Evolutionary conservation across 495 filamentous ascomycete genomes (phyloP).

Genomic region (Penicillium cataractarum): DNA sequence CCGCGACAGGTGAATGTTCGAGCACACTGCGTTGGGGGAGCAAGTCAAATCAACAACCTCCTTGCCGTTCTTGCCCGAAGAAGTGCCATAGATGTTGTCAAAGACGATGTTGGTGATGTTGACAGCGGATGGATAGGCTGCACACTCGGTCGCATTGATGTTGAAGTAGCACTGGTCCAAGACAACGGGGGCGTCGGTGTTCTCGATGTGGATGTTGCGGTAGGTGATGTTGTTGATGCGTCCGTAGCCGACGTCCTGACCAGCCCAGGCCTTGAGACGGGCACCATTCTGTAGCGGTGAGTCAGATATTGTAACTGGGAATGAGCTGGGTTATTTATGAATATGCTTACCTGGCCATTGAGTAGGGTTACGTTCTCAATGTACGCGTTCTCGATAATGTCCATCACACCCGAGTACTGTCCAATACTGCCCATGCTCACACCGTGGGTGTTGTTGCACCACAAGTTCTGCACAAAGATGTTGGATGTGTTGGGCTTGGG

Average conservation of each 20-base stretch:
- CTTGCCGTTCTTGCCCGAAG: constrained; percentile 51
- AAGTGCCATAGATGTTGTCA: constrained; percentile 58
- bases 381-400: constrained; percentile 56
- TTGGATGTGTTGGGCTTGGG: constrained; percentile 62
- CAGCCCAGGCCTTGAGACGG: constrained; percentile 59
- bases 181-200: constrained; percentile 57
- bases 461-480: constrained; percentile 59
- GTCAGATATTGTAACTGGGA: not conserved
- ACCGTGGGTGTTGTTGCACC: constrained; percentile 62
- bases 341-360: constrained; percentile 46
- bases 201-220: constrained; percentile 57
- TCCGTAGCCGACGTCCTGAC: constrained; percentile 56
- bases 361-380: constrained; percentile 60
- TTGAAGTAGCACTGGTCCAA: constrained; percentile 63
- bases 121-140: constrained; percentile 53
- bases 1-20: constrained; percentile 52
- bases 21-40: constrained; percentile 57
- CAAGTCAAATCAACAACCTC: constrained; percentile 56
- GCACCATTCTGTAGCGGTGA: constrained; percentile 47
- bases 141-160: constrained; percentile 52
- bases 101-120: constrained; percentile 60
- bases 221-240: constrained; percentile 63
- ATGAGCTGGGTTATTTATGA: not conserved
- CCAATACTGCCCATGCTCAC: constrained; percentile 62
- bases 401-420: constrained; percentile 56